phyloP scores from a whole-genome alignment of 345 rosid genomes.

The Carallia pectinifolia region DNA sequence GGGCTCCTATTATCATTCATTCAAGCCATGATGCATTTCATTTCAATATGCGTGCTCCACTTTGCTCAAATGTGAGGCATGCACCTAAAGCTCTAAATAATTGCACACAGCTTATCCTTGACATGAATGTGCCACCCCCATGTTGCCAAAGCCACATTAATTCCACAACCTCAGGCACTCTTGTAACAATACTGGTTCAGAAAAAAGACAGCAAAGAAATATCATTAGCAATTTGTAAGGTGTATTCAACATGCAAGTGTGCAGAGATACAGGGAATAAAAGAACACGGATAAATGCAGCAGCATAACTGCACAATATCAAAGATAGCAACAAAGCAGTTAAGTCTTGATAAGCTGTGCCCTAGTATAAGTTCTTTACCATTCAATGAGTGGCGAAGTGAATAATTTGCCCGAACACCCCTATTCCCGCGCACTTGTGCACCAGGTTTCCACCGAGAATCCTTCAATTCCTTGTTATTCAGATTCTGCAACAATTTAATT shows the following conservation, averaged over 20 bases:
- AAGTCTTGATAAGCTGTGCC: slow-evolving; percentile 6
- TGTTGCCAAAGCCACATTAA: neutral
- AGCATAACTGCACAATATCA: slow-evolving; percentile 7
- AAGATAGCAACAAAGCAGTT: slow-evolving; percentile 4
- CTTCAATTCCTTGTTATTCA: slow-evolving; percentile 55
- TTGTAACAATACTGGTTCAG: neutral
- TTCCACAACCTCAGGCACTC: neutral
- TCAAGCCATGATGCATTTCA: too few species aligned
- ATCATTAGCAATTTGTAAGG: neutral
- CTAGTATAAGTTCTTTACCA: slow-evolving; percentile 42
- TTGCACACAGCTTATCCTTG: too few species aligned
- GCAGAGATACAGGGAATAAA: neutral
- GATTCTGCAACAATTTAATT: slow-evolving; percentile 42
- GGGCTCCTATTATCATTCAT: too few species aligned
- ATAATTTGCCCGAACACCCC: slow-evolving; percentile 55
- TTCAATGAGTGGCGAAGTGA: slow-evolving; percentile 46
- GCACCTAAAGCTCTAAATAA: too few species aligned
- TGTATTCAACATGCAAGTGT: neutral
- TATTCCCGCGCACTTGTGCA: slow-evolving; percentile 55
- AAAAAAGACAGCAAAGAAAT: neutral
- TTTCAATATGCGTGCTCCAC: too few species aligned
- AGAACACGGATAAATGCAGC: slow-evolving; percentile 11
- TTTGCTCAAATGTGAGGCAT: too few species aligned
- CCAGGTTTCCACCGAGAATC: slow-evolving; percentile 73
- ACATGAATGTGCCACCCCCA: neutral